These are phyloP conservation scores for Dictyophora rubrovolvata DNA, from an alignment of 768 basidiomycete genomes.

Conservation along the genomic window DNA sequence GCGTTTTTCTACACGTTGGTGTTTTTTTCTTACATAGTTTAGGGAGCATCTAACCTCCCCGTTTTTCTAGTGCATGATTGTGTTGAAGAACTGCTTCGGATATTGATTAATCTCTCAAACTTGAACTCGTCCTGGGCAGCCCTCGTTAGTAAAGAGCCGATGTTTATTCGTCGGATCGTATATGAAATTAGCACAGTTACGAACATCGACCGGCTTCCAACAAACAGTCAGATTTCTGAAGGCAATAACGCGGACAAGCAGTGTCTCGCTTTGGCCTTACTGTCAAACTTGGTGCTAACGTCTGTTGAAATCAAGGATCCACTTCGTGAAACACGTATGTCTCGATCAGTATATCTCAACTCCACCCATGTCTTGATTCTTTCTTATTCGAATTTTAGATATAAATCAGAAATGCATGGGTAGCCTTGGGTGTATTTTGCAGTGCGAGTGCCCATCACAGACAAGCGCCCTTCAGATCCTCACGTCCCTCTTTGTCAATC, in stretches of 20 bases:
- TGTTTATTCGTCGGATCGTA: constrained; percentile 37
- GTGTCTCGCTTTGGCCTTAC: constrained; percentile 63
- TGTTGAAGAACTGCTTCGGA: constrained; percentile 34
- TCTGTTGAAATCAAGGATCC: constrained; percentile 37
- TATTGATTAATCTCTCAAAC: constrained; percentile 65
- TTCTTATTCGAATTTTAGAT: constrained; percentile 23
- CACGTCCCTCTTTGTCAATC: constrained; percentile 32
- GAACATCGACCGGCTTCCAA: constrained; percentile 10
- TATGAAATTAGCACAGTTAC: constrained; percentile 30
- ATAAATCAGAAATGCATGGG: constrained; percentile 43
- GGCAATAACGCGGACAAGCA: constrained; percentile 48
- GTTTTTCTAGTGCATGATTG: background rate
- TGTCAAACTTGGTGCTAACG: constrained; percentile 67
- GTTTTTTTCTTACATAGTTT: background rate
- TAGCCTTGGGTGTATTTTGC: constrained; percentile 36
- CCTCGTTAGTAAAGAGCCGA: constrained; percentile 37
- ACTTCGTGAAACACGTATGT: constrained; percentile 42
- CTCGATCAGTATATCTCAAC: background rate
- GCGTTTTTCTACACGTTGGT: background rate
- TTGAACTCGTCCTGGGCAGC: constrained; percentile 46
- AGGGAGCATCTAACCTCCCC: background rate
- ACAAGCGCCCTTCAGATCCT: constrained; percentile 43
- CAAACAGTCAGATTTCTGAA: constrained; percentile 14
- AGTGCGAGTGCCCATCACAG: constrained; percentile 42
- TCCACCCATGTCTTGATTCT: constrained; percentile 1